These are phyloP conservation scores for Talaromyces albobiverticillius DNA, from an alignment of 2,329 filamentous ascomycete genomes.

Conservation along the genomic window DNA sequence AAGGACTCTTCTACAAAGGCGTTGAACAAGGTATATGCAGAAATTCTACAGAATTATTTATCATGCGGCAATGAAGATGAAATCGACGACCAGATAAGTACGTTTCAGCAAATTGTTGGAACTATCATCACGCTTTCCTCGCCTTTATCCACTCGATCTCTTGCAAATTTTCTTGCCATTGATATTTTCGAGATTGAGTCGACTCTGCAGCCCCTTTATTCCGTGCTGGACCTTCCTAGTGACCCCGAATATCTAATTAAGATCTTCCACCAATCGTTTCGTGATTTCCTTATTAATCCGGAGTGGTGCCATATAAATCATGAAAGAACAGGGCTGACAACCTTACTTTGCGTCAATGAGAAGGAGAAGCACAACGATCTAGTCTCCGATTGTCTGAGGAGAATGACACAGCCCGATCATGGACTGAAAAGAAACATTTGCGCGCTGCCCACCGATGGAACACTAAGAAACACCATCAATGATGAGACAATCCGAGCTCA, in stretches of 20 bases:
- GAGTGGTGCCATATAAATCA: constrained; percentile 3
- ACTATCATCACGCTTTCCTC: neutral
- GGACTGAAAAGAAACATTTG: constrained; percentile 16
- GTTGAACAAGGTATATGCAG: constrained; percentile 11
- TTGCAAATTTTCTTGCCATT: neutral
- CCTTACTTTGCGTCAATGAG: constrained; percentile 29
- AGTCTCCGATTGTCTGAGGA: constrained; percentile 23
- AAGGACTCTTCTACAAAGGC: neutral
- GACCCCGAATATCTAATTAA: constrained; percentile 14
- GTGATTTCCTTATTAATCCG: constrained; percentile 28
- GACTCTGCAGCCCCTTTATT: constrained; percentile 14
- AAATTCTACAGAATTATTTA: neutral
- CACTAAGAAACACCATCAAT: neutral
- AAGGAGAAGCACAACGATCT: constrained; percentile 25
- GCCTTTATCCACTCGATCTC: neutral
- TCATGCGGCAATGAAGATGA: neutral
- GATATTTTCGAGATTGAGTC: neutral
- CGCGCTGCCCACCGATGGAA: constrained; percentile 5
- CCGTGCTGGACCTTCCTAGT: constrained; percentile 19
- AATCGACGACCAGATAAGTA: neutral
- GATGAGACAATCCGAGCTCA: constrained; percentile 8
- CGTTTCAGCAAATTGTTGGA: neutral
- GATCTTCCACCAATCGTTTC: constrained; percentile 28
- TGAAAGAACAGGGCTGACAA: constrained; percentile 11
- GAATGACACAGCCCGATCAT: constrained; percentile 10